A percentile compares a stretch with the other conserved stretches of the same genome.
These are phyloP conservation scores for Prunella vulgaris DNA, from an alignment of 257 asterid genomes.

Conservation along the genomic window DNA sequence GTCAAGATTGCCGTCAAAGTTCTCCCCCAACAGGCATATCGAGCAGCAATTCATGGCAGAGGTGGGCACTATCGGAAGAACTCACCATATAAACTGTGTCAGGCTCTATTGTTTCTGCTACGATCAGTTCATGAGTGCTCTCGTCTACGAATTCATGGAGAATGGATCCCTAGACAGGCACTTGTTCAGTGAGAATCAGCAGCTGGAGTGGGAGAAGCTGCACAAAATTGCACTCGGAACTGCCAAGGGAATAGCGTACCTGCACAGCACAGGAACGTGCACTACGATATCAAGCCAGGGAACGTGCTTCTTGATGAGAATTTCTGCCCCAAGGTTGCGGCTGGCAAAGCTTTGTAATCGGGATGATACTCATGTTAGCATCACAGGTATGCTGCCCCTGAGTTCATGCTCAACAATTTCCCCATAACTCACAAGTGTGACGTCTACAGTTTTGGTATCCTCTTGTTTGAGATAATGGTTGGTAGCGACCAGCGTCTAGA, in stretches of 20 bases:
- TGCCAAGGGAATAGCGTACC: constrained; percentile 37
- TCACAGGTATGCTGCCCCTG: constrained; percentile 34
- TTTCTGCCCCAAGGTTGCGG: constrained; percentile 39
- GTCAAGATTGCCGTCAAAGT: constrained; percentile 34
- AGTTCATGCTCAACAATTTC: constrained; percentile 32
- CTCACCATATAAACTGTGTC: constrained; percentile 32
- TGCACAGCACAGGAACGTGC: background rate
- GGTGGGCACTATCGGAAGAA: constrained; percentile 30
- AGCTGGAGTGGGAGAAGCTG: constrained; percentile 32
- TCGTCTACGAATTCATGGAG: constrained; percentile 40
- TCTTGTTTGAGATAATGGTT: constrained; percentile 33
- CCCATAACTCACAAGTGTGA: constrained; percentile 39
- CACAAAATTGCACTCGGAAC: constrained; percentile 40
- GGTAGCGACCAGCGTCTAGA: constrained; percentile 21
- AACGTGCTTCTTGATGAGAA: constrained; percentile 33
- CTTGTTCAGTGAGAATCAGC: constrained; percentile 22
- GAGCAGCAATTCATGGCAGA: constrained; percentile 44
- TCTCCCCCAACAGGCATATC: constrained; percentile 2
- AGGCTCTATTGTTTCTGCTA: constrained; percentile 35
- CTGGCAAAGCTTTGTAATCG: constrained; percentile 35
- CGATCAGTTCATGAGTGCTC: constrained; percentile 31
- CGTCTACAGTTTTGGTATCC: constrained; percentile 37
- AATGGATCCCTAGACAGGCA: constrained; percentile 32
- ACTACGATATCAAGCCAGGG: constrained; percentile 36
- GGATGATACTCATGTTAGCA: constrained; percentile 16